Percentiles rank a stretch among this genome's conserved stretches.
phyloP scores from a whole-genome alignment of 257 asterid species.

The Rhazya stricta region DNA sequence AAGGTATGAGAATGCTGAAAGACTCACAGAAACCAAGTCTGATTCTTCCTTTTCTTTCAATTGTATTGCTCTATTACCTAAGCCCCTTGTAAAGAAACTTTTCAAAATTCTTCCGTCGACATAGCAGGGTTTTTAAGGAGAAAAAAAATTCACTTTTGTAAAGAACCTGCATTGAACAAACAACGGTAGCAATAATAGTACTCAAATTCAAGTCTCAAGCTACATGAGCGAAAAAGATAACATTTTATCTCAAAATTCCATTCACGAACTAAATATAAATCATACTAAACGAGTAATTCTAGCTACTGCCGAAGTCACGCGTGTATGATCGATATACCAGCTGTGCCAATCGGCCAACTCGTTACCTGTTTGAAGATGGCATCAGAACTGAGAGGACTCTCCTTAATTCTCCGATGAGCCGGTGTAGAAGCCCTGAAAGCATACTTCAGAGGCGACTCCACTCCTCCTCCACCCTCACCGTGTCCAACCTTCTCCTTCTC shows the following conservation, averaged over 20 bases:
- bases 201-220: background rate
- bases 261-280: background rate
- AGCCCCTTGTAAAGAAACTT: background rate
- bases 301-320: background rate
- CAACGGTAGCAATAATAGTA: background rate
- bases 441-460: constrained; percentile 31
- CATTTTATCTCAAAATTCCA: background rate
- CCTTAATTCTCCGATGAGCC: constrained; percentile 77
- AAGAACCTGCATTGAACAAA: background rate
- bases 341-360: background rate
- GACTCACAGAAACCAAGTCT: too few species aligned
- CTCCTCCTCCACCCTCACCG: constrained; percentile 36
- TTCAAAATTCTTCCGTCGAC: background rate
- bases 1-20: too few species aligned
- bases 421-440: constrained; percentile 77
- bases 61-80: background rate
- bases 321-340: background rate
- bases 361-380: constrained; percentile 86
- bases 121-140: background rate
- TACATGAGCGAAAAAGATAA: background rate
- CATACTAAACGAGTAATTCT: background rate
- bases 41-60: too few species aligned
- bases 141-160: background rate
- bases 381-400: constrained; percentile 95
- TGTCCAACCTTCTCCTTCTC: constrained; percentile 27